Evolutionary conservation across 495 filamentous ascomycete genomes (phyloP).

Genomic region (Penicillium waksmanii): DNA sequence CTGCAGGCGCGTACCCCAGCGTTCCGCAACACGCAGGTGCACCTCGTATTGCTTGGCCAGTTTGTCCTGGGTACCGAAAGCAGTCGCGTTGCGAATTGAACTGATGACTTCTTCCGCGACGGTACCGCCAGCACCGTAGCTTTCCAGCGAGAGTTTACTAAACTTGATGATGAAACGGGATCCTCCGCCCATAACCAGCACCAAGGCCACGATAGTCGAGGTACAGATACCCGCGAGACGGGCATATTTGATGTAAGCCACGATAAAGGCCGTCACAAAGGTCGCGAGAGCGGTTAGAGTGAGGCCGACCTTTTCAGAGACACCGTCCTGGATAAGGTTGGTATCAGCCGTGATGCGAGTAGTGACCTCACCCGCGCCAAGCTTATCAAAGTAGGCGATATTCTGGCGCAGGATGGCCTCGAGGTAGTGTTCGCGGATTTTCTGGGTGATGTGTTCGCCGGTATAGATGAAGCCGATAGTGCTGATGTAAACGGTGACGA

Average conservation of each 20-base stretch:
- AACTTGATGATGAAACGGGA: conserved; percentile 78
- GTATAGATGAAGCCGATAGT: conserved; percentile 93
- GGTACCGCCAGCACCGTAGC: conserved; percentile 82
- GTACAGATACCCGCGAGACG: conserved; percentile 81
- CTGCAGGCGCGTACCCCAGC: conserved; percentile 77
- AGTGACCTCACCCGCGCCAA: conserved; percentile 90
- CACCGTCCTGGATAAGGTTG: conserved; percentile 84
- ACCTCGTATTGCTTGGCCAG: conserved; percentile 81
- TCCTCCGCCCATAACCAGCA: conserved; percentile 71
- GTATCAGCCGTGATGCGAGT: conserved; percentile 91
- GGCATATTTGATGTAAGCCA: conserved; percentile 85
- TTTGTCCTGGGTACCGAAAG: conserved; percentile 90
- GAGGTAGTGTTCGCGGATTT: conserved; percentile 84
- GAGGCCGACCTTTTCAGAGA: conserved; percentile 84
- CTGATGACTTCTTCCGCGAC: conserved; percentile 95
- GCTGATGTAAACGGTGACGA: conserved; percentile 76
- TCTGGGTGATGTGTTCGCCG: conserved; percentile 83
- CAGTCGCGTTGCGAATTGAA: conserved; percentile 89
- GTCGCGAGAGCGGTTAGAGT: conserved; percentile 74
- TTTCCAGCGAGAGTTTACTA: conserved; percentile 73
- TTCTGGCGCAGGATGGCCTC: conserved; percentile 85
- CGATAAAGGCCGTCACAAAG: conserved; percentile 86
- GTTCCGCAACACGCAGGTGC: conserved; percentile 72
- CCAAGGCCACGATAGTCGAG: conserved; percentile 74
- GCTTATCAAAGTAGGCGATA: conserved; percentile 89